Evolutionary conservation across 108 stramenopile genomes (phyloP), one percentile per base, ranked within the genome.

Genomic region (Conticribra guillardii): DNA sequence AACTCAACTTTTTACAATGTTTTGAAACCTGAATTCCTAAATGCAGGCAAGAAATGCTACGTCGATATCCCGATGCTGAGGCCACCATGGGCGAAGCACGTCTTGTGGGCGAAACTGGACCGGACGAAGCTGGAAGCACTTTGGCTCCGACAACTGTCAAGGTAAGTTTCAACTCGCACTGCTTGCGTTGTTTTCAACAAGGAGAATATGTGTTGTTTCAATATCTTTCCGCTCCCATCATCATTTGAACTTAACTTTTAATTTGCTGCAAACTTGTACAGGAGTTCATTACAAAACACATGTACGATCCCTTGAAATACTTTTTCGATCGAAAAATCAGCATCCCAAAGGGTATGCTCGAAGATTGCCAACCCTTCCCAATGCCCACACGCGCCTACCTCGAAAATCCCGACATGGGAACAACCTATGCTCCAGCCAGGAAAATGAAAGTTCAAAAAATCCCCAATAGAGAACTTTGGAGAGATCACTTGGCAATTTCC

Each of bases 301-400:
- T 77, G 67, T 77, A 77, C 53, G 62, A 77, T 47, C 76, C 76
- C 14, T 55, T 69, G 68, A 77, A 77, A 59, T 79, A 79, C 53
- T 71, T 79, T 60, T 79, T 79, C 54, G 78, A 79, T 62, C 78
- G 78, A 30, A 79, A 79, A 67, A 68, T 79, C 57, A 64, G 65
- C 53, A 71, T 71, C 45, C 70, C 70, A 9, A 32, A 64, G 48
- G 70, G 65, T 33, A 68, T 79, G 78, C 57, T 79, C 21, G 55
- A 71, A 47, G 78, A 79, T 55, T 64, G 69, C 45, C 47, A 66
- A 15, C 78, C 78, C 4, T 79, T 64, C 56, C 78, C 78, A 31
- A 71, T 71, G 70, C 78, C 78, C 2, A 79, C 78, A 1, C 67
- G 76, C 34, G 76, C 67, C 41, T 77, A 52, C 48, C 31, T 77